Evolutionary conservation across 176 grass and related monocot species (phyloP).

Genomic region (Juncus inflexus): DNA sequence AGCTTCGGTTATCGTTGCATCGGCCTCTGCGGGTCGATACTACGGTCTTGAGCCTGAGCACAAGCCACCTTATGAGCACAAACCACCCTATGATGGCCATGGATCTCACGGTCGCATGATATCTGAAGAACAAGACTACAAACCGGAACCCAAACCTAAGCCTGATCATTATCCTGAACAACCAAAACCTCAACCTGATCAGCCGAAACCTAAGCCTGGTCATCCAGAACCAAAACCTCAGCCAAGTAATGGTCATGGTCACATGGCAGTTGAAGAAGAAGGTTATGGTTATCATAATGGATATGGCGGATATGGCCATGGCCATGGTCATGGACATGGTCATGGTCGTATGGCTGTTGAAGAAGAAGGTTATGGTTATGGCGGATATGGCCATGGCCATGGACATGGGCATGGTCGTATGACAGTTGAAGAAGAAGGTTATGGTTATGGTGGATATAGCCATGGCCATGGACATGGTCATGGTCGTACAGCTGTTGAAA

Average conservation of each 20-base stretch:
- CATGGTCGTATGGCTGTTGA: not conserved
- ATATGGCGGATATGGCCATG: not conserved
- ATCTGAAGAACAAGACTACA: not conserved
- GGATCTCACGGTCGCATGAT: not conserved
- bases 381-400: not conserved
- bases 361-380: not conserved
- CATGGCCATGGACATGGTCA: slow-evolving; percentile 3
- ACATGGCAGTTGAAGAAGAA: no score
- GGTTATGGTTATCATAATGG: not conserved
- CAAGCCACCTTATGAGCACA: not conserved
- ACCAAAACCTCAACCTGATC: not conserved
- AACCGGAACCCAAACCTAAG: not conserved
- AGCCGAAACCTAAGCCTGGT: not conserved
- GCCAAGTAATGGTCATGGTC: not conserved
- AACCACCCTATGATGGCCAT: not conserved
- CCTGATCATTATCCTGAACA: not conserved
- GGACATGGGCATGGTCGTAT: not conserved
- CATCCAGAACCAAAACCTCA: not conserved
- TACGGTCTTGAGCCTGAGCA: not conserved
- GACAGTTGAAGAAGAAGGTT: no score
- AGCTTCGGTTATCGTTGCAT: not conserved
- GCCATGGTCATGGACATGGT: not conserved
- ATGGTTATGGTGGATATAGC: not conserved
- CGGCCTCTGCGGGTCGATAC: not conserved
- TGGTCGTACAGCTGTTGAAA: not conserved